Evolutionary conservation across 345 rosid species (phyloP).

Genomic region (Ceriops zippeliana): DNA sequence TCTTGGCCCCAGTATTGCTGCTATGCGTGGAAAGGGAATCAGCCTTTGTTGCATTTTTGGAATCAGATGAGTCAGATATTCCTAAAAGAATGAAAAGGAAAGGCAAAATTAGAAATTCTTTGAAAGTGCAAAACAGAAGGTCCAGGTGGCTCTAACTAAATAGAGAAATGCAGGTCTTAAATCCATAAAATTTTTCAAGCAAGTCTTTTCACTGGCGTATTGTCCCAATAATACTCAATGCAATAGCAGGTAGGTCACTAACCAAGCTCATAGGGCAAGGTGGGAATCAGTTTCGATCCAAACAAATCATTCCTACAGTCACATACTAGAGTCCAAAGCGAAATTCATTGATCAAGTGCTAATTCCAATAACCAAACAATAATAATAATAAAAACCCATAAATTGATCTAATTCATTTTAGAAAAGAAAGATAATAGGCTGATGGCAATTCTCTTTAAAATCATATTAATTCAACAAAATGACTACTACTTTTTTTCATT

Average conservation of each 20-base stretch:
- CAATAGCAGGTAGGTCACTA: neutral
- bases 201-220: neutral
- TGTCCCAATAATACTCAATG: neutral
- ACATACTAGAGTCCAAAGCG: neutral
- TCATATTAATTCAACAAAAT: neutral
- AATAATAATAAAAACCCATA: too few species aligned
- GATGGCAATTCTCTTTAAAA: neutral
- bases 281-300: neutral
- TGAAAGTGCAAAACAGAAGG: slow-evolving; percentile 15
- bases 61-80: slow-evolving; percentile 41
- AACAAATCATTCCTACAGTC: neutral
- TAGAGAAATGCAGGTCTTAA: neutral
- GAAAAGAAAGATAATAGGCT: neutral
- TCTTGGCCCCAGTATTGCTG: slow-evolving; percentile 43
- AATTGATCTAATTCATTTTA: neutral
- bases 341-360: neutral
- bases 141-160: slow-evolving; percentile 6
- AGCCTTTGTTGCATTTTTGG: slow-evolving; percentile 34
- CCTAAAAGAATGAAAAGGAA: slow-evolving; percentile 34
- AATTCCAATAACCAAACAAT: neutral
- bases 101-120: neutral
- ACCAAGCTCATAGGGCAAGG: neutral
- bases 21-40: slow-evolving; percentile 44
- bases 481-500: too few species aligned
- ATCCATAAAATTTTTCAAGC: neutral